A percentile compares a stretch with the other conserved stretches of the same genome.
phyloP scores from a whole-genome alignment of 306 rosid species.

The Acacia confusa region DNA sequence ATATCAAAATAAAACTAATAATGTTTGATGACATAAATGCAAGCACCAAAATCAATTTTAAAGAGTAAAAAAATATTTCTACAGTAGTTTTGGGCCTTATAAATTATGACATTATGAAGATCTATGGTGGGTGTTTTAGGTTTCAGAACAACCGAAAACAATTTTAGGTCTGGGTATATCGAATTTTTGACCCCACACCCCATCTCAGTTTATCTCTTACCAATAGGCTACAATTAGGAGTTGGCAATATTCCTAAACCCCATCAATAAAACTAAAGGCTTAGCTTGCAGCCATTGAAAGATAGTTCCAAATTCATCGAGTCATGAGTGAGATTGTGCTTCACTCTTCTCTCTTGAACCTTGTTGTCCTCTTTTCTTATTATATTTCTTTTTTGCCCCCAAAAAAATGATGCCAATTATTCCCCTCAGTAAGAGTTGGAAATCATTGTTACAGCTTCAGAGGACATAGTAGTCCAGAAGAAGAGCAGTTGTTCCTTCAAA shows the following conservation, averaged over 20 bases:
- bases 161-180: neutral
- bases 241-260: neutral
- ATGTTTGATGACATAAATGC: constrained; percentile 20
- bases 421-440: constrained; percentile 7
- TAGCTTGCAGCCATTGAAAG: constrained; percentile 4
- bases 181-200: constrained; percentile 4
- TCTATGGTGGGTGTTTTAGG: neutral
- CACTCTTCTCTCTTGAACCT: neutral
- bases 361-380: neutral
- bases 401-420: constrained; percentile 7
- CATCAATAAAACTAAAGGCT: constrained; percentile 17
- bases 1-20: neutral
- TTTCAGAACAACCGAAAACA: constrained; percentile 13
- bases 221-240: neutral
- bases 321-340: constrained; percentile 6
- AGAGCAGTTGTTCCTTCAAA: neutral
- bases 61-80: neutral
- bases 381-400: neutral
- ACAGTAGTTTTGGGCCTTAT: neutral
- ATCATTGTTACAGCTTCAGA: neutral
- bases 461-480: constrained; percentile 3
- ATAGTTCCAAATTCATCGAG: constrained; percentile 8
- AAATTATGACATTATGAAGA: neutral
- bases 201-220: constrained; percentile 1
- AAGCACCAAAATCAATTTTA: neutral